These are phyloP conservation scores for Mycena crocata DNA, from an alignment of 768 basidiomycete genomes.

Conservation along the genomic window DNA sequence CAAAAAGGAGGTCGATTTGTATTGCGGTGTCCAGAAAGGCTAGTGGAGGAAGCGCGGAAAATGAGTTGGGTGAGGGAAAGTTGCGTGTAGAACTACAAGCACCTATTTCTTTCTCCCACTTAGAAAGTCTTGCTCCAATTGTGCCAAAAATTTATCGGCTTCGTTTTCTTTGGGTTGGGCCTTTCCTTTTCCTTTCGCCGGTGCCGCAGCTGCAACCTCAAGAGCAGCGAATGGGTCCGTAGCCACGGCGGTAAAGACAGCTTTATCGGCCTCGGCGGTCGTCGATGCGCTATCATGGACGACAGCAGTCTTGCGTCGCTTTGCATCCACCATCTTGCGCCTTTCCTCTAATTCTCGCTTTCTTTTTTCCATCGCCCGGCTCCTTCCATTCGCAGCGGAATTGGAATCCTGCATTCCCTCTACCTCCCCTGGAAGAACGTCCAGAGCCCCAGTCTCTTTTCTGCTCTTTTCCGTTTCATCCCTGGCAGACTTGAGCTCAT, in stretches of 20 bases:
- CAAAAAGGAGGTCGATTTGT: slow-evolving; percentile 57
- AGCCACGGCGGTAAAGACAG: slow-evolving; percentile 29
- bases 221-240: slow-evolving; percentile 64
- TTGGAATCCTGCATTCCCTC: slow-evolving; percentile 75
- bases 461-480: slow-evolving; percentile 77
- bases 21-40: slow-evolving; percentile 60
- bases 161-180: slow-evolving; percentile 40
- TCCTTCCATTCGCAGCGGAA: slow-evolving; percentile 47
- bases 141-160: slow-evolving; percentile 76
- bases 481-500: slow-evolving; percentile 74
- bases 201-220: slow-evolving; percentile 46
- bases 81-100: slow-evolving; percentile 54
- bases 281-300: slow-evolving; percentile 26
- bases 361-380: slow-evolving; percentile 77
- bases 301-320: slow-evolving; percentile 65
- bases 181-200: slow-evolving; percentile 34
- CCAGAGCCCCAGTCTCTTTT: slow-evolving; percentile 69
- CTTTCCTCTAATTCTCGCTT: slow-evolving; percentile 81
- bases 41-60: slow-evolving; percentile 52
- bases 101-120: slow-evolving; percentile 44
- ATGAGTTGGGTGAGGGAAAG: slow-evolving; percentile 8
- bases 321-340: slow-evolving; percentile 69
- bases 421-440: slow-evolving; percentile 75
- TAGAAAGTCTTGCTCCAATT: slow-evolving; percentile 72
- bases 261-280: slow-evolving; percentile 8